Evolutionary conservation across 768 basidiomycete genomes (phyloP).

Genomic region (Gymnopilus junonius): DNA sequence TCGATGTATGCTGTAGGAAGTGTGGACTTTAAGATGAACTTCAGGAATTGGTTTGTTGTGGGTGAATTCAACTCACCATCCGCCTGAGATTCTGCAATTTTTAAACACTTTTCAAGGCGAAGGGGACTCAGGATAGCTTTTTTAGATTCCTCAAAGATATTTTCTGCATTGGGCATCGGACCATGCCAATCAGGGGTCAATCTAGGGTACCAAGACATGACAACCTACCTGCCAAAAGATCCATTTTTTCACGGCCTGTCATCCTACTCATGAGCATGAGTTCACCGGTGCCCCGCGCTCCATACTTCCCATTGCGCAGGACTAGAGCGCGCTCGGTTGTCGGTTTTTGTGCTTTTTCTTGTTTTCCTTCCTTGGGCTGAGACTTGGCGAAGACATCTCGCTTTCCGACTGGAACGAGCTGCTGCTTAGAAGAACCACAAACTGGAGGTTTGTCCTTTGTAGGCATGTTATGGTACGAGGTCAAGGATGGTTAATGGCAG

Average conservation of each 20-base stretch:
- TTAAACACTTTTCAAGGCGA: slow-evolving; percentile 61
- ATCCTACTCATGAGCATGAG: slow-evolving; percentile 60
- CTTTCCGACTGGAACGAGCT: slow-evolving; percentile 60
- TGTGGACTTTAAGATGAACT: slow-evolving; percentile 9
- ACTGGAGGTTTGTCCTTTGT: slow-evolving; percentile 21
- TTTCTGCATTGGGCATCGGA: slow-evolving; percentile 51
- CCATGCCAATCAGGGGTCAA: slow-evolving; percentile 14
- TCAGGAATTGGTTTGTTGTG: neutral
- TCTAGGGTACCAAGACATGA: neutral
- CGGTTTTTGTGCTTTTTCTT: slow-evolving; percentile 36
- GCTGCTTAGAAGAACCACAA: slow-evolving; percentile 41
- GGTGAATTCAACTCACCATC: slow-evolving; percentile 48
- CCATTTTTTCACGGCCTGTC: slow-evolving; percentile 80
- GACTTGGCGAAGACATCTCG: slow-evolving; percentile 46
- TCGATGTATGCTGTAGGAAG: slow-evolving; percentile 61
- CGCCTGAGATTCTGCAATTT: slow-evolving; percentile 75
- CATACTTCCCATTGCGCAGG: slow-evolving; percentile 76
- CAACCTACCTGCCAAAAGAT: slow-evolving; percentile 71
- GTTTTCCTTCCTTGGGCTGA: slow-evolving; percentile 35
- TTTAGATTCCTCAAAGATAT: slow-evolving; percentile 60
- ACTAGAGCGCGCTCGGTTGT: slow-evolving; percentile 76
- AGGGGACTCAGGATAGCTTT: slow-evolving; percentile 69
- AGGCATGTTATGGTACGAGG: slow-evolving; percentile 23
- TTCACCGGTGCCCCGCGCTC: slow-evolving; percentile 73
- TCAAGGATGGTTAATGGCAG: neutral